These are phyloP conservation scores for Iberis amara DNA, from an alignment of 441 rosid species.

Conservation along the genomic window DNA sequence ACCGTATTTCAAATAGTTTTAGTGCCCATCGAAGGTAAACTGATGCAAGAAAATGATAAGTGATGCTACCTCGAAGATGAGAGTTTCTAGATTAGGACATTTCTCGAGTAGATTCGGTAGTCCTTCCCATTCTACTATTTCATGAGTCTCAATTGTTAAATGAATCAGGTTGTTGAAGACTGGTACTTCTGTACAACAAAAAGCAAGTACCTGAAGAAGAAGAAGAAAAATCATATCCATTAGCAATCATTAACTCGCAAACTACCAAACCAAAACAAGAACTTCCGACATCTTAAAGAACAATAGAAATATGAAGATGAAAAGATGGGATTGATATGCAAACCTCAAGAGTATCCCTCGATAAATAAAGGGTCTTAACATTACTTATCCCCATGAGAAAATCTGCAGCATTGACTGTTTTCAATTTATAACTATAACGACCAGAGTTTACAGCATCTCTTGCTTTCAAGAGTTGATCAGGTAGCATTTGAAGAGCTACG, in stretches of 20 bases:
- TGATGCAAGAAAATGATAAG: no score
- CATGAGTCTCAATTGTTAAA: background rate
- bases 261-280: no score
- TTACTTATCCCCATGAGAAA: slow-evolving; percentile 16
- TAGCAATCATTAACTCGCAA: background rate
- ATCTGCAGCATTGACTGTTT: background rate
- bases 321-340: background rate
- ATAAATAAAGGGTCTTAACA: slow-evolving; percentile 22
- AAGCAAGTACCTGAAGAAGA: slow-evolving; percentile 14
- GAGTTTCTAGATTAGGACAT: slow-evolving; percentile 16
- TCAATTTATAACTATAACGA: slow-evolving; percentile 8
- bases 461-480: slow-evolving; percentile 2
- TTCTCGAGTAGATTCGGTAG: slow-evolving; percentile 12
- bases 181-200: slow-evolving; percentile 15
- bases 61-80: slow-evolving; percentile 15
- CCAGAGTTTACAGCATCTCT: slow-evolving; percentile 1
- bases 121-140: slow-evolving; percentile 2
- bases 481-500: slow-evolving; percentile 12
- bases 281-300: no score
- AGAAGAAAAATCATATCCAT: background rate
- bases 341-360: slow-evolving; percentile 25
- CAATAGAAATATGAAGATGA: background rate
- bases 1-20: no score
- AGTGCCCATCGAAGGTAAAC: no score
- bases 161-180: slow-evolving; percentile 19